Base-by-base conservation (phyloP, 192 early-diverging fungal species). In the Spinellus fusiger region DNA sequence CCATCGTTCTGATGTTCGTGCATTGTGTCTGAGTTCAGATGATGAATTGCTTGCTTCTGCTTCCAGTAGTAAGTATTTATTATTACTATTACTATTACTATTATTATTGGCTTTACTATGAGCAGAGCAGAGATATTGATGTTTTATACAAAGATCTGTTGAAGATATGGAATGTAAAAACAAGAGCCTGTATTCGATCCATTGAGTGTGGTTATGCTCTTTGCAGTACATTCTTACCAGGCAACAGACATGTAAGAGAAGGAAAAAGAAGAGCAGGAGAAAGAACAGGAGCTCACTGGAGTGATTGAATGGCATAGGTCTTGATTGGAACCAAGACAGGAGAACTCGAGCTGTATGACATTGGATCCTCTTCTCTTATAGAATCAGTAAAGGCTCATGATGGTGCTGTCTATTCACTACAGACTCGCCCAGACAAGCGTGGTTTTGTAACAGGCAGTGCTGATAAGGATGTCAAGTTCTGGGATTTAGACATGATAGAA, bases 401-500 rank as follows among this genome's bases (percentile, higher is more conserved):
- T 16, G 92, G 93, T 4, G 80, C 90, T 1, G 77, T 95, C 18
- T 96, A 91, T 89, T 84, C 91, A 27, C 74, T 97, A 31, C 88
- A 92, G 47, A 77, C 96, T 29, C 85, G 84, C 20, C 90, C 92
- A 8, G 95, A 99, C 56, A 81, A 84, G 38, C 85, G 84, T 66
- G 94, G 96, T 13, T 69, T 99, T 29, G 88, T 87, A 28, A 93
- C 96, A 1, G 96, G 95, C 26, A 86, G 88, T 56, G 92, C 89
- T 6, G 96, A 98, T 74, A 93, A 96, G 66, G 83, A 90, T 55
- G 93, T 99, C 62, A 97, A 95, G 78, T 98, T 99, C 69, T 99
- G 95, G 95, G 89, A 93, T 71, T 92, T 97, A 71, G 87, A 88
- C 62, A 82, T 95, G 64, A 73, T 89, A 23, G 76, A 79, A 46